phyloP scores from a whole-genome alignment of 2,329 filamentous ascomycete species.

The Bipolaris gigantea region DNA sequence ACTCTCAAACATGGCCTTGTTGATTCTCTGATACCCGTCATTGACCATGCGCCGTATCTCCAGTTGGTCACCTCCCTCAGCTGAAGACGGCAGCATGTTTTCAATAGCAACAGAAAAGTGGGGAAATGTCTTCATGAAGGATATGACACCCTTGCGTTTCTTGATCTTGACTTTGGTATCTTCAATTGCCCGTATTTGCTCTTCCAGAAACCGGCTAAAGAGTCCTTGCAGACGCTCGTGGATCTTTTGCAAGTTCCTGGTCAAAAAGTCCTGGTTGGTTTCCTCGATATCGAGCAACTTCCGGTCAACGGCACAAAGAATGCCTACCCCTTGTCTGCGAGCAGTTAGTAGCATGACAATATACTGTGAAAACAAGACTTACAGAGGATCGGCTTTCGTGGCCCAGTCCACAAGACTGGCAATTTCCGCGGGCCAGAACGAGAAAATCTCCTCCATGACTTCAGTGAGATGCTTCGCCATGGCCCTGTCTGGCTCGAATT shows the following conservation, averaged over 20 bases:
- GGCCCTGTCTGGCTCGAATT: slow-evolving; percentile 85
- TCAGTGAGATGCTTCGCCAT: slow-evolving; percentile 83
- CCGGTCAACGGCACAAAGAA: slow-evolving; percentile 78
- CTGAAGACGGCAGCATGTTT: slow-evolving; percentile 67
- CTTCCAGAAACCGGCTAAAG: slow-evolving; percentile 88
- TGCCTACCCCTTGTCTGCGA: slow-evolving; percentile 81
- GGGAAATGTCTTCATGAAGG: slow-evolving; percentile 92
- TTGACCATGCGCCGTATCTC: slow-evolving; percentile 79
- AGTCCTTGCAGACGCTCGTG: slow-evolving; percentile 72
- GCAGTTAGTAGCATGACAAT: slow-evolving; percentile 18
- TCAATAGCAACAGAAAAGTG: slow-evolving; percentile 81
- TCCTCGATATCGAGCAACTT: slow-evolving; percentile 79
- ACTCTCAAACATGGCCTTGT: slow-evolving; percentile 96
- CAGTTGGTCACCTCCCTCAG: slow-evolving; percentile 57
- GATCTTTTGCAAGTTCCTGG: slow-evolving; percentile 76
- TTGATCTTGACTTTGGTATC: slow-evolving; percentile 99
- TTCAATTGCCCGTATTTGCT: slow-evolving; percentile 93
- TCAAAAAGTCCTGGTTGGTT: slow-evolving; percentile 89
- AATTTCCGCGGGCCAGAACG: slow-evolving; percentile 77
- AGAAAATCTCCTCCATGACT: slow-evolving; percentile 86
- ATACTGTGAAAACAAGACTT: slow-evolving; percentile 47
- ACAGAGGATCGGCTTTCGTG: slow-evolving; percentile 77
- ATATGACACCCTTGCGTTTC: slow-evolving; percentile 95
- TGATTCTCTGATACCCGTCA: slow-evolving; percentile 82
- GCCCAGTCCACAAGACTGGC: slow-evolving; percentile 83